Evolutionary conservation across 2,329 filamentous ascomycete species (phyloP), one percentile per base, ranked within the genome.

Genomic region (Biscogniauxia mediterranea): DNA sequence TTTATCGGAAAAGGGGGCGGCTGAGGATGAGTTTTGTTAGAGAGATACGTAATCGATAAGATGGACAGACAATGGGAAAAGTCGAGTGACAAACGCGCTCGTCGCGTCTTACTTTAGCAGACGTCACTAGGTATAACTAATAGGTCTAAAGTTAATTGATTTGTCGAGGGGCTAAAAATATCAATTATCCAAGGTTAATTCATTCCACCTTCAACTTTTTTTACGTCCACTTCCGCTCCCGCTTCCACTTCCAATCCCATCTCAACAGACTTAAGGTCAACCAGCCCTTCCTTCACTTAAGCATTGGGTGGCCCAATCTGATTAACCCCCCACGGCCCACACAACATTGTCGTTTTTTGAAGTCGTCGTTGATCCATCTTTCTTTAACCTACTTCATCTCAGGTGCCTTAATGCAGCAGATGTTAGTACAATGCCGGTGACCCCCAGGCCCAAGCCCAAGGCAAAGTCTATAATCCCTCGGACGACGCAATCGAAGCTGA

Each of bases 401-500:
- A 15, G 11, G 20, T 49, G 19, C n/a, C 6, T 13, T 20, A 26
- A 52, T 55, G 9, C 52, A 19, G 15, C 20, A n/a, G 5, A 56
- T 52, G 54, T 28, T 49, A 13, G 2, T 17, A 46, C 58, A 17
- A 65, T 72, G 70, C 62, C 67, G 15, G 56, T 55, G 19, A 53
- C 64, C 38, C 19, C 50, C 7, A 21, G 19, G 19, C 50, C 50
- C 50, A 58, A 54, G 58, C 63, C 50, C 25, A 62, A 49, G 25
- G 13, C 63, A n/a, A 69, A 68, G 63, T 56, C 66, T 13, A 57
- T 54, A 54, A 68, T 68, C 13, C 67, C 70, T 59, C 67, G 69
- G 54, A 69, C 15, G 13, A 52, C 57, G 17, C 70, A 72, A 49
- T 65, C 70, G 4, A 75, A 74, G 55, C 69, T 75, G 49, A 72